Conservation (phyloP, 345 rosid genomes). For the Camelina sativa region DNA sequence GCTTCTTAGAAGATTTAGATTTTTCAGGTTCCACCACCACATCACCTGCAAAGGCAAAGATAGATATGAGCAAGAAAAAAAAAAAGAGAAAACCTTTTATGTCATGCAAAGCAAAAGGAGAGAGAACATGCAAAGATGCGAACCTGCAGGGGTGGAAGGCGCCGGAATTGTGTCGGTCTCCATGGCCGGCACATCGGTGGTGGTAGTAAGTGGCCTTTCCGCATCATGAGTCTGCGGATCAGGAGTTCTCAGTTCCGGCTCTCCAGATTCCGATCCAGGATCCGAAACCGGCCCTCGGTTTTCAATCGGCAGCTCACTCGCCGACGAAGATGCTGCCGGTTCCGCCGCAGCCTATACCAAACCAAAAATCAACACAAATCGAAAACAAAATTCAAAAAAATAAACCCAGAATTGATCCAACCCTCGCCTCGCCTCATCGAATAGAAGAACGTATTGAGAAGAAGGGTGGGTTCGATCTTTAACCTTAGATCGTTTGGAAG, state of each 20-base stretch:
- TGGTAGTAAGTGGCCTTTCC: constrained; percentile 39
- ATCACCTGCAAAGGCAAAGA: constrained; percentile 46
- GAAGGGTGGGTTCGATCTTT: not conserved
- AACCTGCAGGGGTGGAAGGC: constrained; percentile 54
- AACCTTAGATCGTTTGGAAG: constrained; percentile 87
- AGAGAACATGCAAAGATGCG: constrained; percentile 46
- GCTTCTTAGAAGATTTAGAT: constrained; percentile 37
- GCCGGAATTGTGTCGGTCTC: constrained; percentile 48
- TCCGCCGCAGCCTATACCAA: constrained; percentile 40
- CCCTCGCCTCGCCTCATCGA: not conserved
- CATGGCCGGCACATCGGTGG: constrained; percentile 37
- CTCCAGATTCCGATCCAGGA: constrained; percentile 56
- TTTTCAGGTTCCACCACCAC: constrained; percentile 33
- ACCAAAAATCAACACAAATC: not conserved
- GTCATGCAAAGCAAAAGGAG: not conserved
- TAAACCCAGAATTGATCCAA: not conserved
- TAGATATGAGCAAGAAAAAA: not conserved
- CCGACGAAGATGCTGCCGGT: constrained; percentile 60
- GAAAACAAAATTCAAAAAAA: not conserved
- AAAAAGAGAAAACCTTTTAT: not conserved
- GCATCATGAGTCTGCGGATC: constrained; percentile 54
- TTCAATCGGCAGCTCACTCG: constrained; percentile 55
- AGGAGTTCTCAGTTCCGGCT: constrained; percentile 57
- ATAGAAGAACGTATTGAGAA: too few species aligned
- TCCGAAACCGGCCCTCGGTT: constrained; percentile 50